Base-by-base conservation (phyloP, 345 rosid species). In the Bruguiera parviflora region DNA sequence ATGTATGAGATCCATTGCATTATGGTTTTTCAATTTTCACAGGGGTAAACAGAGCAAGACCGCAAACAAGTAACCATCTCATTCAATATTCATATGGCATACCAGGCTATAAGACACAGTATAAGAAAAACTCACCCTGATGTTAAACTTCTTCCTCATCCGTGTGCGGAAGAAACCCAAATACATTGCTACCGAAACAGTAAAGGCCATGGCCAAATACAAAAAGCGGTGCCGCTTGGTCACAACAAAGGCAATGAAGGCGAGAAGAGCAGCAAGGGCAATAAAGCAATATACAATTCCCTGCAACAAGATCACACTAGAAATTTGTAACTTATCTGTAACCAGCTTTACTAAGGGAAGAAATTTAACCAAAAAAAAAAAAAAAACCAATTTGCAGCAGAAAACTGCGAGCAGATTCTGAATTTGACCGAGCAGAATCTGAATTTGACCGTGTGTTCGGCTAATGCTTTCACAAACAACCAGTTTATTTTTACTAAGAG, bases 61-160 rank as follows among this genome's bases (percentile, higher is more conserved):
- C 5, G 13, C 49, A 13, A 43, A 43, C 18, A 43, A 43, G 49
- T 43, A 43, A 13, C 49, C 49, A 43, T 43, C 18, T 13, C 18
- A 43, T 43, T 43, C 13, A 13, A 43, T 3, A 43, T 1, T 43
- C 1, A 0, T 13, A 43, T 43, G 5, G 0, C 18, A 43, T 43
- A 13, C 49, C 39, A 1, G 35, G 43, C 16, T 53, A 31, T 6
- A 15, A 47, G 8, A 21, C 64, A 29, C 5, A 28, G 24, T 32
- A 3, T 53, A 1, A 25, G 43, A 60, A 13, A 47, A 56, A 75
- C 94, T 84, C 68, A 90, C 98, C 87, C 82, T 83, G 76, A 93
- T 86, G 73, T 93, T 93, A 65, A 89, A 93, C 78, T 86, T 93
- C 80, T 73, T 83, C 75, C 83, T 82, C 31, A 87, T 86, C 69